Base-by-base conservation (phyloP, 352 stramenopile genomes). In the Pythium folliculosum region DNA sequence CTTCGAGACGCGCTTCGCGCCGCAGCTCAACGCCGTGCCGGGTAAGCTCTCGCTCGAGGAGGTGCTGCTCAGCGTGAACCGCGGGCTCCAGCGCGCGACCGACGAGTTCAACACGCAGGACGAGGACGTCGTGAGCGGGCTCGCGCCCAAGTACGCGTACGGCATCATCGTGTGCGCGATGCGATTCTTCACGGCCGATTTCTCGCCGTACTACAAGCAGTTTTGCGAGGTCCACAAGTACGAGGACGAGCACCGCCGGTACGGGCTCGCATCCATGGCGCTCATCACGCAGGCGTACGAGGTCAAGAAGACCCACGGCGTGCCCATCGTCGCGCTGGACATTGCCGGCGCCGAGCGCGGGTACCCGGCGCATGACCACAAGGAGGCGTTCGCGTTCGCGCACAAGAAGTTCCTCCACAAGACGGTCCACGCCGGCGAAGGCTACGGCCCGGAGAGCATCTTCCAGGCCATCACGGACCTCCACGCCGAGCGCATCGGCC, bases 141-240 rank as follows among this genome's bases (percentile, higher is more conserved):
- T 81, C 19, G 88, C 86, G 12, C 90, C 88, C 4, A 68, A 35
- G 3, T 95, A 90, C 73, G 80, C 77, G 22, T 97, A 94, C 49
- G 86, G 90, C 57, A 94, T 97, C 59, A 96, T 97, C 57, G 86
- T 92, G 30, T 97, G 90, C 58, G 90, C 87, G 12, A 97, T 97
- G 90, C 77, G 90, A 45, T 93, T 91, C 73, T 97, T 97, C 73
- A 87, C 87, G 8, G 63, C 73, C n/a, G 76, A 72, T 4, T 92
- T 94, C 61, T 82, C 81, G 38, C 87, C 87, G 22, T 97, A 96
- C 74, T 96, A 94, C 63, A 58, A 82, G 61, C 77, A 91, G 21
- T 96, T 96, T 27, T 96, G 83, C 56, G 81, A 90, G 22, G 79
- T 94, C 54, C 88, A 97, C 72, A 69, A 77, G 25, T 71, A 81